Evolutionary conservation across 2,329 filamentous ascomycete species (phyloP).

Genomic region (Macrophomina pseudophaseolina): DNA sequence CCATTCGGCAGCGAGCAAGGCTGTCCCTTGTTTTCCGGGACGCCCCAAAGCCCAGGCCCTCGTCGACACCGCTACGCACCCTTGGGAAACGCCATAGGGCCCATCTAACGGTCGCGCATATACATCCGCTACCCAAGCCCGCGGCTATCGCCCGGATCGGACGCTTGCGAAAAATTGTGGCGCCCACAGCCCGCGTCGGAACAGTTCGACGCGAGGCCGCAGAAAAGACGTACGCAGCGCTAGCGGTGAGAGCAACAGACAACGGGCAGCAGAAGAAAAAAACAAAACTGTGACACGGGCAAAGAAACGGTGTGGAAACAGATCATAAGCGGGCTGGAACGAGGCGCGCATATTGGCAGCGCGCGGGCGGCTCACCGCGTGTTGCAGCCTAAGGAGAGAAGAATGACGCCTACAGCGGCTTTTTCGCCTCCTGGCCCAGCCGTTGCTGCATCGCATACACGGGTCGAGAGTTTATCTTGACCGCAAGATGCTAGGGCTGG

Average conservation of each 20-base stretch:
- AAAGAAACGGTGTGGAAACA: neutral
- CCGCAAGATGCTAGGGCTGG: constrained; percentile 11
- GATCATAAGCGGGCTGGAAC: neutral
- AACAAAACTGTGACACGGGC: neutral
- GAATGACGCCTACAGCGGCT: neutral
- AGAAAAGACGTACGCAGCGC: neutral
- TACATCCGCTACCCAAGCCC: neutral
- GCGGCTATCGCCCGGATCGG: neutral
- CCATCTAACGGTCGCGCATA: constrained; percentile 15
- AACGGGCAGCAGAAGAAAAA: neutral
- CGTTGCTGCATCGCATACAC: neutral
- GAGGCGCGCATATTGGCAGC: neutral
- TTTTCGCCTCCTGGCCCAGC: neutral
- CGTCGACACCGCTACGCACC: neutral
- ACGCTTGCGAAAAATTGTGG: neutral
- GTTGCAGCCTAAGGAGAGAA: too few relatives aligned
- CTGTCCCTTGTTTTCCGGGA: constrained; percentile 1
- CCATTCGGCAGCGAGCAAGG: constrained; percentile 20
- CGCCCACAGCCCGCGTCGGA: neutral
- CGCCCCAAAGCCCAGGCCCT: neutral
- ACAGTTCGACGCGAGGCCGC: neutral
- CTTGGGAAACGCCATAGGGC: too few relatives aligned
- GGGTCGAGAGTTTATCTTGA: constrained; percentile 10
- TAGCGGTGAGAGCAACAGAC: neutral
- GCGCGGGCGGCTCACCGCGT: too few relatives aligned